These are phyloP conservation scores for Coemansia sp. DNA, from an alignment of 192 early-diverging fungal genomes.

Conservation along the genomic window DNA sequence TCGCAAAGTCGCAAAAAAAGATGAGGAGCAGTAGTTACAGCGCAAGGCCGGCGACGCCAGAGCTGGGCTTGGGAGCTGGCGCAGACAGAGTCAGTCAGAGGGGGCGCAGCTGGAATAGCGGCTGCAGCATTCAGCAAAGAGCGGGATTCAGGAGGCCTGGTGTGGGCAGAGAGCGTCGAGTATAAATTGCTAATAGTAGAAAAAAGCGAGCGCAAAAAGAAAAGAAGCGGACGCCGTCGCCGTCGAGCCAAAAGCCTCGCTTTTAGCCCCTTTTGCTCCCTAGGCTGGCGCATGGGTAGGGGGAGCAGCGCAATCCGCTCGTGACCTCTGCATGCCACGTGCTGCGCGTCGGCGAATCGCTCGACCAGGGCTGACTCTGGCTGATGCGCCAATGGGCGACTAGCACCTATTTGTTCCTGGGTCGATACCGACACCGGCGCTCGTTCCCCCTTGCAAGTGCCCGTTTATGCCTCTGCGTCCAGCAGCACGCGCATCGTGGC, in stretches of 20 bases:
- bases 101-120: not conserved
- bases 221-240: not conserved
- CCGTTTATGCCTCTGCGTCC: not conserved
- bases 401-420: no score
- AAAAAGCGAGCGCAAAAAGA: not conserved
- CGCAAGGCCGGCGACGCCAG: no score
- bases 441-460: conserved; percentile 6
- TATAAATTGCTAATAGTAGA: not conserved
- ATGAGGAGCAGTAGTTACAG: no score
- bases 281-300: not conserved
- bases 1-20: not conserved
- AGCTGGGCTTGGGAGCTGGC: no score
- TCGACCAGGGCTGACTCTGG: not conserved
- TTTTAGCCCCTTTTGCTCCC: not conserved
- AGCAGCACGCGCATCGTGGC: conserved; percentile 46
- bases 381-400: not conserved
- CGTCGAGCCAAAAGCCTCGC: not conserved
- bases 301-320: not conserved
- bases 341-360: conserved; percentile 9
- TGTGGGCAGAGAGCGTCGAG: not conserved
- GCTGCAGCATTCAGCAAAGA: not conserved
- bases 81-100: not conserved
- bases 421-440: no score
- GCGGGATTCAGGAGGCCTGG: not conserved
- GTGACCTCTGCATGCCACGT: conserved; percentile 29